These are phyloP conservation scores for Dimargaris cristalligena DNA, from an alignment of 192 early-diverging fungal genomes.

Conservation along the genomic window DNA sequence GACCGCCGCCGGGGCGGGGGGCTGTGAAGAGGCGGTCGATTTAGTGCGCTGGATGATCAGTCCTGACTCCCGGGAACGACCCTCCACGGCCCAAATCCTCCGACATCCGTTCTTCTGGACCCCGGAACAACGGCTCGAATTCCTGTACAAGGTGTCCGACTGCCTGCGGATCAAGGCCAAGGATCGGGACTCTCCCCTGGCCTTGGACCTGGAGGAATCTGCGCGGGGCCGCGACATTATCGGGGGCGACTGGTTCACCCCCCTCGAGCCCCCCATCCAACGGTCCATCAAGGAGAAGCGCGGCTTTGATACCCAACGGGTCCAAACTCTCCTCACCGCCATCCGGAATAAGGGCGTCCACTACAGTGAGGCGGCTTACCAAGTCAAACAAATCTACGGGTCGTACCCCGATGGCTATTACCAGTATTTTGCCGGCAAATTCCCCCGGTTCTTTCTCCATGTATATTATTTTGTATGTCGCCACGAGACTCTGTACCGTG, in stretches of 20 bases:
- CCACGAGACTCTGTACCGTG: background rate
- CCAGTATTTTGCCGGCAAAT: background rate
- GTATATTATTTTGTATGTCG: constrained; percentile 1
- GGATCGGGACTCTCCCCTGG: constrained; percentile 44
- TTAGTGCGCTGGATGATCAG: constrained; percentile 81
- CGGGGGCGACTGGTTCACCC: constrained; percentile 57
- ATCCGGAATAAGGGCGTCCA: constrained; percentile 12
- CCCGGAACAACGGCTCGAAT: constrained; percentile 60
- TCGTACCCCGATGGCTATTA: constrained; percentile 11
- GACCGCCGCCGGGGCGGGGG: constrained; percentile 17
- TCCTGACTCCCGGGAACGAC: constrained; percentile 59
- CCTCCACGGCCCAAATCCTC: constrained; percentile 56
- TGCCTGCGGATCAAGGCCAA: constrained; percentile 78
- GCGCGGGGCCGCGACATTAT: constrained; percentile 32
- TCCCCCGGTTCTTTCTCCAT: constrained; percentile 9
- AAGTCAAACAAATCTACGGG: constrained; percentile 10
- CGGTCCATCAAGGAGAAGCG: constrained; percentile 8
- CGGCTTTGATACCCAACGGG: constrained; percentile 2
- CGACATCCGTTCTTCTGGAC: constrained; percentile 95
- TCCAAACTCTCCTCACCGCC: constrained; percentile 9
- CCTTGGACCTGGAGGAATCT: constrained; percentile 46
- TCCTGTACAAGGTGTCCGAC: constrained; percentile 91
- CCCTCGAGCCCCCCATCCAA: constrained; percentile 34
- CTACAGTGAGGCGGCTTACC: constrained; percentile 7
- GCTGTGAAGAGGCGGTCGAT: constrained; percentile 73